A percentile compares a stretch with the other conserved stretches of the same genome.
phyloP scores from a whole-genome alignment of 139 green algal species.

The Marvania coccoides region DNA sequence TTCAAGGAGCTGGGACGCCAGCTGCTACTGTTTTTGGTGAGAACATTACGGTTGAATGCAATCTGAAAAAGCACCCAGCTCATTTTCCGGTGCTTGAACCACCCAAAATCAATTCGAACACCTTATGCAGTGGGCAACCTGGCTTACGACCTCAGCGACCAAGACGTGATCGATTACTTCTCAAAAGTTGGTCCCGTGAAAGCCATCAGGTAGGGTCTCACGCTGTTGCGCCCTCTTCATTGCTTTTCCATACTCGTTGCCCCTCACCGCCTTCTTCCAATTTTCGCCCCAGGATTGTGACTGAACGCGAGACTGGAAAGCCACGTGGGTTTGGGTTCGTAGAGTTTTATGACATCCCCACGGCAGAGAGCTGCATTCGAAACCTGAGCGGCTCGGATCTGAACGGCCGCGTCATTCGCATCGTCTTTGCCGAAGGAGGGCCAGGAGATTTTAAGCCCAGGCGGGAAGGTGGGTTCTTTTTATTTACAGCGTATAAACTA shows the following conservation, averaged over 20 bases:
- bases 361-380: slow-evolving; percentile 75
- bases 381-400: slow-evolving; percentile 75
- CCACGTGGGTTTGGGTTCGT: slow-evolving; percentile 92
- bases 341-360: slow-evolving; percentile 83
- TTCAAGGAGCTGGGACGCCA: not conserved
- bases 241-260: not conserved
- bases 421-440: slow-evolving; percentile 54
- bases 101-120: not conserved
- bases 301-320: slow-evolving; percentile 86
- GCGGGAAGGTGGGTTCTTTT: no score
- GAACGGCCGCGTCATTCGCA: slow-evolving; percentile 49
- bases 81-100: not conserved
- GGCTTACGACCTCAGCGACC: slow-evolving; percentile 27
- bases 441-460: slow-evolving; percentile 3
- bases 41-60: not conserved
- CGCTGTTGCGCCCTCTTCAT: not conserved
- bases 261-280: not conserved
- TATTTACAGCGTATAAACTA: not conserved
- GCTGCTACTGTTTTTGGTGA: slow-evolving; percentile 12
- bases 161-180: slow-evolving; percentile 35
- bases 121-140: slow-evolving; percentile 28
- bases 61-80: not conserved
- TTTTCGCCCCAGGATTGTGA: slow-evolving; percentile 68
- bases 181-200: slow-evolving; percentile 30
- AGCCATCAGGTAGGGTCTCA: slow-evolving; percentile 10